These are phyloP conservation scores for Sporothrix sp. DNA, from an alignment of 2,329 filamentous ascomycete genomes.

Conservation along the genomic window DNA sequence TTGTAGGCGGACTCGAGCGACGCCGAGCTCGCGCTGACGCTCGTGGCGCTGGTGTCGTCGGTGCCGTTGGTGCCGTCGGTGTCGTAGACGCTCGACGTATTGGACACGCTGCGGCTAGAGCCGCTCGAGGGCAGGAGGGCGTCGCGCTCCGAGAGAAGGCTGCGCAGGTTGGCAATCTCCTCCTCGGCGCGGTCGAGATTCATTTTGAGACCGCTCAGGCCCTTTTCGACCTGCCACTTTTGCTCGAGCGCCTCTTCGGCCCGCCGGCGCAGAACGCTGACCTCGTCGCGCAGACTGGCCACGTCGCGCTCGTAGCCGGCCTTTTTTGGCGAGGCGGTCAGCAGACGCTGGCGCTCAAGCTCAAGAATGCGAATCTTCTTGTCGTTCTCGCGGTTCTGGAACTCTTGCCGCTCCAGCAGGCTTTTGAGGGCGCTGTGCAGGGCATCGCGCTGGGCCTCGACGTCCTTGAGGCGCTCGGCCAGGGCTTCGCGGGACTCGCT, in stretches of 20 bases:
- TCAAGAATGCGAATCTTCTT: conserved; percentile 73
- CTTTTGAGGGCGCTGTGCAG: conserved; percentile 79
- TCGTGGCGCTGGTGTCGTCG: conserved; percentile 20
- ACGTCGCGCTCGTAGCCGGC: conserved; percentile 81
- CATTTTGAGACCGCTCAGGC: conserved; percentile 55
- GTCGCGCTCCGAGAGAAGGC: conserved; percentile 71
- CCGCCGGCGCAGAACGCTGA: conserved; percentile 71
- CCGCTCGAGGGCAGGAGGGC: conserved; percentile 59
- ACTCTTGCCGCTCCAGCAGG: conserved; percentile 74
- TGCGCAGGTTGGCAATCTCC: conserved; percentile 76
- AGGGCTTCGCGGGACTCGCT: conserved; percentile 57
- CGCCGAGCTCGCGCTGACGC: conserved; percentile 48
- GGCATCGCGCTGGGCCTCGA: conserved; percentile 88
- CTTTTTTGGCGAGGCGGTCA: conserved; percentile 59
- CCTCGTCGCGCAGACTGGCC: conserved; percentile 66
- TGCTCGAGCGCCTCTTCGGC: conserved; percentile 91
- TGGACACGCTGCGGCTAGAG: conserved; percentile 29
- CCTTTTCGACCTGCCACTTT: conserved; percentile 54
- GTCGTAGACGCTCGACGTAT: conserved; percentile 15
- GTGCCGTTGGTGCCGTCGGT: conserved; percentile 20
- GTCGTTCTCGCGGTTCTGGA: conserved; percentile 72
- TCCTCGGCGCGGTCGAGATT: conserved; percentile 91
- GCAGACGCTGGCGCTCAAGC: conserved; percentile 63
- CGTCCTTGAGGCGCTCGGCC: conserved; percentile 76
- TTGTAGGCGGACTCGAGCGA: conserved; percentile 65